Evolutionary conservation across 495 filamentous ascomycete species (phyloP).

Genomic region (Neurospora pannonica): DNA sequence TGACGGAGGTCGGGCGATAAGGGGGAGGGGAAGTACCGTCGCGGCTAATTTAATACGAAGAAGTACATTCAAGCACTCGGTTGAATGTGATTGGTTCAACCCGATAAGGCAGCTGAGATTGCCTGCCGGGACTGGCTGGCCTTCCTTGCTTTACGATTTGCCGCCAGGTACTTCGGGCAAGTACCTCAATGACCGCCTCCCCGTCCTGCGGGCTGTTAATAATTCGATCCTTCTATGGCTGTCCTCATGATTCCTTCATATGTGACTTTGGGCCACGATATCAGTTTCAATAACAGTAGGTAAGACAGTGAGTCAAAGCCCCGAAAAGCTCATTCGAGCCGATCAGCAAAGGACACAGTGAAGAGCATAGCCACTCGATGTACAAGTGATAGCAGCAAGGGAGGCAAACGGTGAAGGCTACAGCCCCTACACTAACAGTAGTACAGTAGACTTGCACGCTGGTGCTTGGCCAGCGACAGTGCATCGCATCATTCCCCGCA

Average conservation of each 20-base stretch:
- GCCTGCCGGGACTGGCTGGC: neutral
- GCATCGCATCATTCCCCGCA: conserved; percentile 8
- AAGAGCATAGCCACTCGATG: neutral
- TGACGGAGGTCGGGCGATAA: neutral
- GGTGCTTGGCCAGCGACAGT: conserved; percentile 1
- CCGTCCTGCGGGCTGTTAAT: neutral
- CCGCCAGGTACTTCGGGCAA: neutral
- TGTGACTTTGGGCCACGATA: neutral
- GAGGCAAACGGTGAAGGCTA: neutral
- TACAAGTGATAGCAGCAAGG: neutral
- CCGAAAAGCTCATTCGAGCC: neutral
- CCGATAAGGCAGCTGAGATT: neutral
- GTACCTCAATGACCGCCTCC: neutral
- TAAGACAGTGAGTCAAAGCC: neutral
- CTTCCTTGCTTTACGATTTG: neutral
- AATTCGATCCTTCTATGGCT: neutral
- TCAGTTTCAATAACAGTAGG: neutral
- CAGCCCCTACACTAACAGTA: neutral
- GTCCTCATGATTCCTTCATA: neutral
- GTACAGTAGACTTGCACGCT: neutral
- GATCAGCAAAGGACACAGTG: neutral
- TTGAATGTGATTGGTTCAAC: neutral
- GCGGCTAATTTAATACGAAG: neutral
- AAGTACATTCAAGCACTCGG: neutral
- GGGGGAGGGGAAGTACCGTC: neutral